Conservation (phyloP, 2,329 filamentous ascomycete species). For the Myriosclerotinia duriaeana region DNA sequence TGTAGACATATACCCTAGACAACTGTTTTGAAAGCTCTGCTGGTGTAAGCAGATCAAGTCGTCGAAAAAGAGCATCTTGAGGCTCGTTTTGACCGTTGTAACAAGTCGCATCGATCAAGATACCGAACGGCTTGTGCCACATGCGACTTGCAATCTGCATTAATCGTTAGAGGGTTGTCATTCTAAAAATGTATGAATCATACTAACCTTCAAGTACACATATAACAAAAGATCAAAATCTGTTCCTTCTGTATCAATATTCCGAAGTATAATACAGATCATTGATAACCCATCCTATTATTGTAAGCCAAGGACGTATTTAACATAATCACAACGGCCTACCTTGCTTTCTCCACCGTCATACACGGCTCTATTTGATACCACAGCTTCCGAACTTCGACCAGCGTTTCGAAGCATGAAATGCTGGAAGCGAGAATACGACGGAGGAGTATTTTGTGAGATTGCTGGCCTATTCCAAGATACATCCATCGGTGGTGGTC, state of each 20-base stretch:
- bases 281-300: constrained; percentile 62
- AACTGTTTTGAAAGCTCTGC: constrained; percentile 60
- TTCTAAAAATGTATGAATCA: constrained; percentile 18
- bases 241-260: constrained; percentile 64
- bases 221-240: constrained; percentile 66
- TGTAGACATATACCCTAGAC: constrained; percentile 65
- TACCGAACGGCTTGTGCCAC: constrained; percentile 67
- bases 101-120: constrained; percentile 68
- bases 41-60: constrained; percentile 61
- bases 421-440: constrained; percentile 68
- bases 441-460: constrained; percentile 60
- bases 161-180: not conserved
- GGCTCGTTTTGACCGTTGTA: constrained; percentile 67
- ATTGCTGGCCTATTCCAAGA: constrained; percentile 69
- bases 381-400: constrained; percentile 61
- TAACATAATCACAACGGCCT: constrained; percentile 19
- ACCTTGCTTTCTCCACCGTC: constrained; percentile 70
- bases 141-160: constrained; percentile 64
- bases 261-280: constrained; percentile 66
- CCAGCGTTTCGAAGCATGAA: constrained; percentile 72
- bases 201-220: constrained; percentile 62
- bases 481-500: constrained; percentile 65
- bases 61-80: constrained; percentile 64
- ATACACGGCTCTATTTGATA: constrained; percentile 65
- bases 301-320: constrained; percentile 1